Evolutionary conservation across 2,329 filamentous ascomycete species (phyloP), one percentile per base, ranked within the genome.

Genomic region (Neodidymelliopsis sp.): DNA sequence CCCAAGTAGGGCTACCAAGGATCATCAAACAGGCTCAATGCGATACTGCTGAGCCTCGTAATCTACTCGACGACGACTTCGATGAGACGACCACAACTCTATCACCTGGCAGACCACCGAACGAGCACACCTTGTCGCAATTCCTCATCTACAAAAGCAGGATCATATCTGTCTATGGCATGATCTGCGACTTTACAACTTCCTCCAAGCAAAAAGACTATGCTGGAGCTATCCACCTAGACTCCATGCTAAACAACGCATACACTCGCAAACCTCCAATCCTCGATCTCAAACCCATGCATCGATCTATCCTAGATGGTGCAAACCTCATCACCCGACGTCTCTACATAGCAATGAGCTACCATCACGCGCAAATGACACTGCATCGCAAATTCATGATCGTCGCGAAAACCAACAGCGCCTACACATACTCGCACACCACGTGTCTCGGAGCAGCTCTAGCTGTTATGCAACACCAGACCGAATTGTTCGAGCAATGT

Each of bases 361-460:
- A 79, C 57, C 76, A 79, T 34, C 81, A 81, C 57, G 70, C 77
- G 7, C 76, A 77, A 37, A 76, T 79, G 23, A 76, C 83, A 1
- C 62, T 85, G n/a, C 81, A 84, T 59, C 74, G 81, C 12, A 77
- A 76, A 20, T 82, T 79, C 54, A 74, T 84, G 54, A 72, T 72
- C 9, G 67, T 74, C 12, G 62, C 70, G 40, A 59, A 75, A 71
- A 42, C 57, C 41, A 36, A 70, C 60, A 25, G 56, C 1, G 49
- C 43, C 15, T 76, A 75, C 45, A 61, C 63, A 0, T 74, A 76
- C 34, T 81, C 79, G 4, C 71, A 77, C 34, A 66, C 65, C 19
- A 71, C 72, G 1, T 82, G 79, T 42, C 62, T 82, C 3, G 71
- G 75, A 2, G 75, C 79, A 4, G 80, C 81, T 2, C 68, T 77